These are phyloP conservation scores for Eutrema yunnanense DNA, from an alignment of 345 rosid species.

Conservation along the genomic window DNA sequence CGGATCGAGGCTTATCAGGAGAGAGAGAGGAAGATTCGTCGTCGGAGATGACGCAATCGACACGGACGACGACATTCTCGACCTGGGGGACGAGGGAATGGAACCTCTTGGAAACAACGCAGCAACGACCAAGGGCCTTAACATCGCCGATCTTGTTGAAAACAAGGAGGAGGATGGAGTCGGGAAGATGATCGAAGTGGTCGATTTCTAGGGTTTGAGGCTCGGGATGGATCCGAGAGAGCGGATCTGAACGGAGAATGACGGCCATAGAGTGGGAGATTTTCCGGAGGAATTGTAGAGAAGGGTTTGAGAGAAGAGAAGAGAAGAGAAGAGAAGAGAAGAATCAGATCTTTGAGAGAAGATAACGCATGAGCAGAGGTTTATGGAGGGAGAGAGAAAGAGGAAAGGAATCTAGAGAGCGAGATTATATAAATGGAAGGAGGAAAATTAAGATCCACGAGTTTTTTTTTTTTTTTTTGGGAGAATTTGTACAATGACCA, in stretches of 20 bases:
- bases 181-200: conserved; percentile 84
- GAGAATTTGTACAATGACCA: too few species aligned
- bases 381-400: neutral
- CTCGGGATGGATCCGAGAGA: conserved; percentile 46
- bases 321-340: neutral
- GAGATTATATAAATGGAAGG: conserved; percentile 12
- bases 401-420: conserved; percentile 5
- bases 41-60: conserved; percentile 93
- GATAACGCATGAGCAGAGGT: neutral
- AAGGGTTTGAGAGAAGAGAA: neutral
- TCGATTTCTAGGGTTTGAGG: conserved; percentile 32
- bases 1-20: conserved; percentile 52
- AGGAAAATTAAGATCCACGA: neutral
- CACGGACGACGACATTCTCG: conserved; percentile 79
- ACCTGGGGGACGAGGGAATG: conserved; percentile 76
- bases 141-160: conserved; percentile 91
- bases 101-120: conserved; percentile 73
- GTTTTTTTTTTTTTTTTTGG: neutral
- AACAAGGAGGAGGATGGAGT: conserved; percentile 64
- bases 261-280: conserved; percentile 6
- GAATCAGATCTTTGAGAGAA: conserved; percentile 20
- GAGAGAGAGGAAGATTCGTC: conserved; percentile 32
- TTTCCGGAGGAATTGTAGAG: neutral
- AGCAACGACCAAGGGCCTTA: conserved; percentile 88
- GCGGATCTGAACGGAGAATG: conserved; percentile 45